Base-by-base conservation (phyloP, 2,329 filamentous ascomycete species). In the Sphaerulina musiva region DNA sequence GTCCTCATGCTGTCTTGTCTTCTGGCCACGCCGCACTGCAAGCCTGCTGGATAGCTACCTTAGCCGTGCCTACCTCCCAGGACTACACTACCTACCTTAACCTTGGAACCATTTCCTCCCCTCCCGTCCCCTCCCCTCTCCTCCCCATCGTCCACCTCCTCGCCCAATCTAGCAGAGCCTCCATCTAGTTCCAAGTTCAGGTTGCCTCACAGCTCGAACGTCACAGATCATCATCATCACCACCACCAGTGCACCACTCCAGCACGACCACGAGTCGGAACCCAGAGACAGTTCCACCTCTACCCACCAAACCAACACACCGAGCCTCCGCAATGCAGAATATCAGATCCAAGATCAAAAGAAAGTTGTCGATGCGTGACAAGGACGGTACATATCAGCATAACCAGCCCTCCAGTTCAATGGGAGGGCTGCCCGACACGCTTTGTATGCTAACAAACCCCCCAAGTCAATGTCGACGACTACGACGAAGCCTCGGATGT, bases 331-430 rank as follows among this genome's bases (percentile, higher is more conserved):
- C 54, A n/a, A 70, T 70, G 64, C 61, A 66, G 59, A 64, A 63
- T 62, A 67, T 71, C 57, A 57, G 68, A 26, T 63, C 68, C 45
- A 70, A 69, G 63, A 64, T 71, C 57, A 68, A 65, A 63, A 60
- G 69, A 46, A 69, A 68, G 63, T 59, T 71, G 46, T 70, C 68
- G 26, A 61, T 70, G 48, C 62, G 67, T 58, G 68, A 71, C 61
- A 68, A 70, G 63, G 66, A 70, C 54, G 59, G 68, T 70, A 64
- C 26, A 29, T 29, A 20, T 7, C 26, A 29, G 26, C 26, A 29
- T 4, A 31, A 11, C 51, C 42, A 53, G 36, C 26, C 29, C 29
- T n/a, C 17, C 20, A 3, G 3, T 20, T 20, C 20, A 2, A 20
- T 20, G 20, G 20, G n/a, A 41, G 23, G 31, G n/a, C 38, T 31